Evolutionary conservation across 306 rosid species (phyloP).

Genomic region (Sphenostylis stenocarpa): DNA sequence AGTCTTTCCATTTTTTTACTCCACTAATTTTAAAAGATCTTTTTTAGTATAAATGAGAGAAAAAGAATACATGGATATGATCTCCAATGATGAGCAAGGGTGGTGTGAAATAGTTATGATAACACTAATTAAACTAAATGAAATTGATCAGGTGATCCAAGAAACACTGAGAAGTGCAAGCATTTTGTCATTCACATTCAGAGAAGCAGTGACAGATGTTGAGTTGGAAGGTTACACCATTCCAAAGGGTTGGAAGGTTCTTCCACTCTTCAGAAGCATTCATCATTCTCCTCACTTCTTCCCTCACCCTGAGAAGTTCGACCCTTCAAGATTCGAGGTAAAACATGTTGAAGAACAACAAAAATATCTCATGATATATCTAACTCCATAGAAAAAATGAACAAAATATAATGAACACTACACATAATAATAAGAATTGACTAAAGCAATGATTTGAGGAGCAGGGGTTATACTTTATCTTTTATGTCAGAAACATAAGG

Average conservation of each 20-base stretch:
- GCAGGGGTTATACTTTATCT: conserved; percentile 34
- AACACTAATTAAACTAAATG: neutral
- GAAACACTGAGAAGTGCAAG: conserved; percentile 88
- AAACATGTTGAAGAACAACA: no score
- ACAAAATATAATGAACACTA: neutral
- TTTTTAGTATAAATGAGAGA: no score
- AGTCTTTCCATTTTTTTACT: neutral
- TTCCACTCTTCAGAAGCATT: conserved; percentile 92
- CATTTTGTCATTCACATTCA: conserved; percentile 85
- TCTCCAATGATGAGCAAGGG: no score
- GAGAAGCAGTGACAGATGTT: conserved; percentile 86
- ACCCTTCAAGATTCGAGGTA: conserved; percentile 97
- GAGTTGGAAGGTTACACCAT: conserved; percentile 79
- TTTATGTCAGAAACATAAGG: conserved; percentile 50
- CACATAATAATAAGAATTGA: neutral
- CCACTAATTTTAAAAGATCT: neutral
- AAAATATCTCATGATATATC: neutral
- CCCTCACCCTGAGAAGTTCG: conserved; percentile 83
- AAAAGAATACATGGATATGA: no score
- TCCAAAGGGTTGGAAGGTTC: conserved; percentile 97
- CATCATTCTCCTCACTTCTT: conserved; percentile 75
- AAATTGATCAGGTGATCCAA: conserved; percentile 69
- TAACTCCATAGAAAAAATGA: neutral
- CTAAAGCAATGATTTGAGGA: neutral
- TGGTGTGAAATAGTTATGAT: no score